Evolutionary conservation across 148 eudicot genomes (phyloP), one percentile per base, ranked within the genome.

Genomic region (Dysphania ambrosioides): DNA sequence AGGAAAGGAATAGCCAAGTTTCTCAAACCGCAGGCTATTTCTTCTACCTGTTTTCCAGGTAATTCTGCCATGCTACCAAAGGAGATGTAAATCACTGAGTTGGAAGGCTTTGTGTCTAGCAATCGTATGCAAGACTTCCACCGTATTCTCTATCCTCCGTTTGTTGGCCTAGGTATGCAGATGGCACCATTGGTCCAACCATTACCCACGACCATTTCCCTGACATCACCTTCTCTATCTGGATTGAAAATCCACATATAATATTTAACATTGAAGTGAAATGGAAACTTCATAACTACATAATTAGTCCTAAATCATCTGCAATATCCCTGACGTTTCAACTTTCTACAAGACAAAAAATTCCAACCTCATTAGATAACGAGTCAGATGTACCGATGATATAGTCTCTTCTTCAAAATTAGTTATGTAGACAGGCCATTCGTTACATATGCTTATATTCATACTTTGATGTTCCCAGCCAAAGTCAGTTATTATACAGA

Each of bases 51-150:
- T 44, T 79, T 10, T 19, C 62, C 57, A 32, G 69, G n/a, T 51
- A 72, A 26, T 27, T 77, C 76, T 16, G 72, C 82, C 85, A 79
- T 82, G 80, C 85, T 82, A 21, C 80, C 80, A 74, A 76, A 79
- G 31, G 82, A 67, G 31, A 82, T 68, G 23, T 82, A 79, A 11
- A 79, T 71, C 3, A 82, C 80, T 23, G 82, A 76, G 65, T 66
- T 71, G 41, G 73, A 47, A 13, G 73, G 68, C 21, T 74, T 79
- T 53, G 75, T 30, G 57, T 82, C 61, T 8, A 79, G 80, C 85
- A 82, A 82, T 79, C 71, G 56, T 47, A 68, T 49, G 75, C 69
- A 79, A 82, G 77, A 53, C 74, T 66, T 61, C 72, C 77, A 27
- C 82, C 85, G 53, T 79, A 82, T 24, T 67, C 71, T 19, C 1